phyloP scores from a whole-genome alignment of 345 rosid species.

The Boechera divaricarpa region DNA sequence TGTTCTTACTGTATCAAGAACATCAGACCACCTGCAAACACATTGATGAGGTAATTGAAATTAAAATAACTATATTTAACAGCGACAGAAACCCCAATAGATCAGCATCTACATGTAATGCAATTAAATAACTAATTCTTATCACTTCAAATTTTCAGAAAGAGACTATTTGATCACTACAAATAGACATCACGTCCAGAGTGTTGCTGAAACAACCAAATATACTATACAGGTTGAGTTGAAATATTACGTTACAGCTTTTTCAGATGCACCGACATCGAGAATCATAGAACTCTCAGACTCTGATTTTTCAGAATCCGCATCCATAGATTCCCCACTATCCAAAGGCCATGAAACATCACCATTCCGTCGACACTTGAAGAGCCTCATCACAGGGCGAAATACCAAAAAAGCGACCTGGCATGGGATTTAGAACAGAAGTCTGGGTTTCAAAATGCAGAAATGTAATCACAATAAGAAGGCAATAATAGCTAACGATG shows the following conservation, averaged over 20 bases:
- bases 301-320: constrained; percentile 45
- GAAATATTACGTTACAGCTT: constrained; percentile 60
- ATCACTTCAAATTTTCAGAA: constrained; percentile 23
- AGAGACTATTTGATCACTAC: constrained; percentile 25
- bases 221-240: constrained; percentile 26
- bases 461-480: background rate
- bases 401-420: constrained; percentile 96
- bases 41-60: background rate
- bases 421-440: constrained; percentile 39
- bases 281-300: constrained; percentile 62
- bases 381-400: constrained; percentile 97
- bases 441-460: constrained; percentile 24
- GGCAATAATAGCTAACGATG: constrained; percentile 9
- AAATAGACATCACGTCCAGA: constrained; percentile 13
- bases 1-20: constrained; percentile 84
- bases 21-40: constrained; percentile 90
- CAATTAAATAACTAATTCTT: constrained; percentile 12
- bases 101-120: constrained; percentile 18
- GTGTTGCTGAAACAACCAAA: constrained; percentile 30
- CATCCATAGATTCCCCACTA: constrained; percentile 52
- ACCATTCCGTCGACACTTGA: constrained; percentile 70
- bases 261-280: constrained; percentile 66
- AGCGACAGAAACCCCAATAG: constrained; percentile 9
- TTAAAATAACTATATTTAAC: constrained; percentile 5
- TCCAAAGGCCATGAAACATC: constrained; percentile 92